Evolutionary conservation across 768 basidiomycete genomes (phyloP).

Genomic region (Bullera alba): DNA sequence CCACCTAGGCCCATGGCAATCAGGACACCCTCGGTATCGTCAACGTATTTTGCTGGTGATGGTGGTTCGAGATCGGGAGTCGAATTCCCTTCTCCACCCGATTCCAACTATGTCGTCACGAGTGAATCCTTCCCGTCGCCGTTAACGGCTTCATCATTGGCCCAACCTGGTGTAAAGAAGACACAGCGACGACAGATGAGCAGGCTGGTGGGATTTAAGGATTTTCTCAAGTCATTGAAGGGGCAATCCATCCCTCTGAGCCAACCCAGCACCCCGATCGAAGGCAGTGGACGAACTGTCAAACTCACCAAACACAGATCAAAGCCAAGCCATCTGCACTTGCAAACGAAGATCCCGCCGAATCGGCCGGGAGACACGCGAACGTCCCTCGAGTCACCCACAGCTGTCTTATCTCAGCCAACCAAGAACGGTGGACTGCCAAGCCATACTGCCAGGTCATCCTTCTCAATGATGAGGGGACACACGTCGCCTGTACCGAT

Average conservation of each 20-base stretch:
- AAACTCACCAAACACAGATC: too few relatives aligned
- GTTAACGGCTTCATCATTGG: constrained; percentile 8
- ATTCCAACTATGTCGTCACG: constrained; percentile 29
- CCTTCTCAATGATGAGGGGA: too few relatives aligned
- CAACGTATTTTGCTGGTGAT: background rate
- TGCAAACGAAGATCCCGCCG: too few relatives aligned
- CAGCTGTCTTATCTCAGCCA: too few relatives aligned
- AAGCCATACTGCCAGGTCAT: too few relatives aligned
- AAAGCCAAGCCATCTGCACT: too few relatives aligned
- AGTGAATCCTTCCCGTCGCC: constrained; percentile 28
- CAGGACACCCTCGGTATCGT: background rate
- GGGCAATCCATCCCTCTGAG: background rate
- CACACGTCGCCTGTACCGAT: too few relatives aligned
- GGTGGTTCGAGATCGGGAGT: background rate
- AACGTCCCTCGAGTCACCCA: too few relatives aligned
- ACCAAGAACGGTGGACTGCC: too few relatives aligned
- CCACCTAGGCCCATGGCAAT: too few relatives aligned
- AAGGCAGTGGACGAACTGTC: too few relatives aligned
- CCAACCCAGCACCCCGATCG: constrained; percentile 1
- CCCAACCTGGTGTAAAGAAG: constrained; percentile 2
- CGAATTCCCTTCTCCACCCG: constrained; percentile 15
- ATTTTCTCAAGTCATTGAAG: constrained; percentile 27
- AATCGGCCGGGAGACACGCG: too few relatives aligned
- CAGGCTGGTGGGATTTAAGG: constrained; percentile 31
- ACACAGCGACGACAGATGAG: constrained; percentile 17